These are phyloP conservation scores for Beverwykella pulmonaria DNA, from an alignment of 495 filamentous ascomycete genomes.

Conservation along the genomic window DNA sequence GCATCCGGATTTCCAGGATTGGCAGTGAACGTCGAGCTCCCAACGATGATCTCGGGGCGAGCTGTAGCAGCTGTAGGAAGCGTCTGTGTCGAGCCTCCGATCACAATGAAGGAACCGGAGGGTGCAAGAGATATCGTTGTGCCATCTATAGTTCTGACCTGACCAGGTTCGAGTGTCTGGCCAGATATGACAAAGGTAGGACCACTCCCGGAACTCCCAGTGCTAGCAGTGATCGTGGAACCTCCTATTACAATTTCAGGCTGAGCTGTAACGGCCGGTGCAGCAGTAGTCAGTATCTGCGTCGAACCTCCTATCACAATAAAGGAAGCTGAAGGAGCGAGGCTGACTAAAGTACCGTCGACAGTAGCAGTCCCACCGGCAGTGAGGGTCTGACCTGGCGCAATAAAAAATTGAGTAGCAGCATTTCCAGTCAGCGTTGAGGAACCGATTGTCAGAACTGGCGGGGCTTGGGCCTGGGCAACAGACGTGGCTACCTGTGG, in stretches of 20 bases:
- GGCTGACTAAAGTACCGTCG: constrained; percentile 33
- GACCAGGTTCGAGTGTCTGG: constrained; percentile 39
- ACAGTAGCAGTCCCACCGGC: constrained; percentile 42
- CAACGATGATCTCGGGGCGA: constrained; percentile 18
- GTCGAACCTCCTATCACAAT: constrained; percentile 43
- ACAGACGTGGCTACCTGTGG: constrained; percentile 7
- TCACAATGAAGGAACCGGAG: constrained; percentile 35
- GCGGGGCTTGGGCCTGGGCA: constrained; percentile 27
- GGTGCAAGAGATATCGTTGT: constrained; percentile 29
- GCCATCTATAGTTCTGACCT: constrained; percentile 36
- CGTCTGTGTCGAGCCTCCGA: constrained; percentile 37
- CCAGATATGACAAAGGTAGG: constrained; percentile 28
- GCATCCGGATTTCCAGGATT: constrained; percentile 9
- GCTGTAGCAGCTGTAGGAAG: constrained; percentile 14
- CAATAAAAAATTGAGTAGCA: constrained; percentile 44
- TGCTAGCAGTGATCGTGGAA: constrained; percentile 14
- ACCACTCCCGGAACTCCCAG: constrained; percentile 5
- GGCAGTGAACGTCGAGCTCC: constrained; percentile 14
- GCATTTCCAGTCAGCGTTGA: constrained; percentile 43
- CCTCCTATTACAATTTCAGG: constrained; percentile 24
- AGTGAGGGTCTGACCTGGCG: constrained; percentile 27
- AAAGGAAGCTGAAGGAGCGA: constrained; percentile 31
- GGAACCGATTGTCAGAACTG: constrained; percentile 42
- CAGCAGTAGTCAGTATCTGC: constrained; percentile 19
- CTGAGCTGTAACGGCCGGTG: constrained; percentile 7